These are phyloP conservation scores for Ceratopteris richardii DNA, from an alignment of 75 land plant species.

Conservation along the genomic window DNA sequence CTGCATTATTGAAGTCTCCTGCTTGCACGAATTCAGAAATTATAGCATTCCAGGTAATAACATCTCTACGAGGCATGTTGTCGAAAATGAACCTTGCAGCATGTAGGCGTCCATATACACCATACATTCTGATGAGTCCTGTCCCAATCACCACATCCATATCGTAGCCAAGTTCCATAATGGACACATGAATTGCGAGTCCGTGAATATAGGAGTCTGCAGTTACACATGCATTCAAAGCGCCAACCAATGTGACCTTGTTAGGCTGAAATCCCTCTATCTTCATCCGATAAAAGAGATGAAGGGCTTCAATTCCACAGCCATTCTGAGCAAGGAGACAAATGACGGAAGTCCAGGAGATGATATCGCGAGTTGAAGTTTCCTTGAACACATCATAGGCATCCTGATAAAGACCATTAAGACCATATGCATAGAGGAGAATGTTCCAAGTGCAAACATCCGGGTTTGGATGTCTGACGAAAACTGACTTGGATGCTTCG, in stretches of 20 bases:
- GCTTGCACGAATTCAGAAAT: not conserved
- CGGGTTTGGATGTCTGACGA: not conserved
- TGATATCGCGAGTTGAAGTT: not conserved
- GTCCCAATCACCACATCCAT: not conserved
- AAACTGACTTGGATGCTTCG: not conserved
- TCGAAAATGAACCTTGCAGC: not conserved
- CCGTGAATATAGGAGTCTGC: constrained; percentile 3
- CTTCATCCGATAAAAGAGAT: not conserved
- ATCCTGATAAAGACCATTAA: constrained; percentile 1
- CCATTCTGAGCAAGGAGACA: constrained; percentile 1
- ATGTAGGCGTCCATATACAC: not conserved
- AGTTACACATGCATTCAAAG: constrained; percentile 9
- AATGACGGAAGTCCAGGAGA: constrained; percentile 5
- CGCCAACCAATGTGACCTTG: constrained; percentile 1
- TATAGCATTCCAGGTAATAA: too few relatives aligned
- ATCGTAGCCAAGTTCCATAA: not conserved
- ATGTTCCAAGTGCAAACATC: not conserved
- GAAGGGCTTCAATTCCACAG: constrained; percentile 1
- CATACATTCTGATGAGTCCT: constrained; percentile 1
- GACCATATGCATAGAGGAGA: constrained; percentile 9
- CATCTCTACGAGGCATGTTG: too few relatives aligned
- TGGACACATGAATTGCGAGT: constrained; percentile 1
- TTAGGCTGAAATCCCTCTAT: constrained; percentile 2
- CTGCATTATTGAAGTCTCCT: too few relatives aligned
- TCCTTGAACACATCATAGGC: constrained; percentile 10